phyloP scores from a whole-genome alignment of 1,284 basidiomycete species.

The Rhodotorula mucilaginosa region DNA sequence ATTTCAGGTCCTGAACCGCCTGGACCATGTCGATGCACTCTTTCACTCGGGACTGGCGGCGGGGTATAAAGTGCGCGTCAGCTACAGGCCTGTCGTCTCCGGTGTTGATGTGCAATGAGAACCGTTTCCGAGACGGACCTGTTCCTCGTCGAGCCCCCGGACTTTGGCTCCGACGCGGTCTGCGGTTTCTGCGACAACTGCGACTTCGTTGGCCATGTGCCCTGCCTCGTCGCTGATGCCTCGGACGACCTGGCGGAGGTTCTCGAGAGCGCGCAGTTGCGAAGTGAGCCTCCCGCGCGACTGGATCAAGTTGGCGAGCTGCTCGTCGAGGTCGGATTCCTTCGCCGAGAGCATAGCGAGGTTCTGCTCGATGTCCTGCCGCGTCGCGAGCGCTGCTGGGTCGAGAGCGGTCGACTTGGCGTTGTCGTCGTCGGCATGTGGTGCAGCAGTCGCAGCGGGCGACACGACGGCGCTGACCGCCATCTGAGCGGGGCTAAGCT shows the following conservation, averaged over 20 bases:
- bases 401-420: slow-evolving; percentile 10
- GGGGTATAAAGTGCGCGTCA: slow-evolving; percentile 46
- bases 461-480: not conserved
- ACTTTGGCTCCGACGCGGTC: slow-evolving; percentile 87
- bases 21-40: slow-evolving; percentile 47
- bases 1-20: slow-evolving; percentile 53
- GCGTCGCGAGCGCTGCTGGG: slow-evolving; percentile 22
- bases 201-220: slow-evolving; percentile 36
- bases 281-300: slow-evolving; percentile 20
- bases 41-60: slow-evolving; percentile 40
- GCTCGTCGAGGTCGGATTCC: slow-evolving; percentile 40
- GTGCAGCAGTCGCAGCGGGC: not conserved
- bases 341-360: slow-evolving; percentile 16
- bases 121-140: slow-evolving; percentile 50
- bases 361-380: slow-evolving; percentile 22
- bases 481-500: not conserved
- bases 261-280: slow-evolving; percentile 40
- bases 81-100: slow-evolving; percentile 49
- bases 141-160: slow-evolving; percentile 81
- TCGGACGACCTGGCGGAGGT: slow-evolving; percentile 38
- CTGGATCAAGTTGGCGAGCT: slow-evolving; percentile 35
- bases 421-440: not conserved
- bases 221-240: slow-evolving; percentile 41
- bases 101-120: not conserved
- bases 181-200: slow-evolving; percentile 53